A percentile compares a stretch with the other conserved stretches of the same genome.
phyloP scores from a whole-genome alignment of 306 rosid species.

The Castanospermum australe region DNA sequence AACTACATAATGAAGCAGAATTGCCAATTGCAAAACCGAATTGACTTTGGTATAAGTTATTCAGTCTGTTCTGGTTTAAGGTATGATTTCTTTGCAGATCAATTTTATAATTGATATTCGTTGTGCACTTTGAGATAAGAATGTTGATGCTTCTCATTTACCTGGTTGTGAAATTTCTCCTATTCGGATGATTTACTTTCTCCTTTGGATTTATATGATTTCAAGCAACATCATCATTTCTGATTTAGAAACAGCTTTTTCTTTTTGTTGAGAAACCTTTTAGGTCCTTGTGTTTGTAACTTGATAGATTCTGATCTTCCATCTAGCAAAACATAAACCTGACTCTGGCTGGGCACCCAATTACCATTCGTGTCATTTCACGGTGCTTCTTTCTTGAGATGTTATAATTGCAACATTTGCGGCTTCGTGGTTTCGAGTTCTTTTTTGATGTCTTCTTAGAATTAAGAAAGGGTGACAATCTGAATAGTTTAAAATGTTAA shows the following conservation, averaged over 20 bases:
- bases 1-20: neutral
- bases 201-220: neutral
- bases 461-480: neutral
- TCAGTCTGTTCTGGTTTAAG: neutral
- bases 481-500: neutral
- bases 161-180: neutral
- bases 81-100: neutral
- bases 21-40: neutral
- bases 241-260: neutral
- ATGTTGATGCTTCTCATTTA: neutral
- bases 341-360: neutral
- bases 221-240: neutral
- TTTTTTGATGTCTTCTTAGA: neutral
- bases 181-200: no score
- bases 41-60: neutral
- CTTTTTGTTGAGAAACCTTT: neutral
- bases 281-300: neutral
- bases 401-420: neutral
- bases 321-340: no score
- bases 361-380: neutral
- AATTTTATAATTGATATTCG: neutral
- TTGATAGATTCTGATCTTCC: neutral
- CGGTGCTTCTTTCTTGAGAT: neutral
- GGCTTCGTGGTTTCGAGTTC: neutral
- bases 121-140: neutral